These are phyloP conservation scores for Boletus sp. DNA, from an alignment of 1,284 basidiomycete genomes.

Conservation along the genomic window DNA sequence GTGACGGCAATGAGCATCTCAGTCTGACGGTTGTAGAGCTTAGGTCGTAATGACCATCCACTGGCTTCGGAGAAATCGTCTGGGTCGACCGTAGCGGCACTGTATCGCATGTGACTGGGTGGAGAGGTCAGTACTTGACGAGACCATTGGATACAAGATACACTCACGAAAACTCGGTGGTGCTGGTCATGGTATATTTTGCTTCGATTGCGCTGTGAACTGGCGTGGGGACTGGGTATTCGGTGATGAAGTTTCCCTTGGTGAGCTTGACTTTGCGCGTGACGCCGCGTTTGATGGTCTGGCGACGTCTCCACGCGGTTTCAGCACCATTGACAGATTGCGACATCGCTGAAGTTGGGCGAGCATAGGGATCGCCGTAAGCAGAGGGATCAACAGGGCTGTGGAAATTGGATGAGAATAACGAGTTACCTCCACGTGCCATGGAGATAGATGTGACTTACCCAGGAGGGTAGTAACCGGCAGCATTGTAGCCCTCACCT, in stretches of 20 bases:
- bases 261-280: slow-evolving; percentile 94
- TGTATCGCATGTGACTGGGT: slow-evolving; percentile 83
- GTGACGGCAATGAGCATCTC: slow-evolving; percentile 92
- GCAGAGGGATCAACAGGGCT: slow-evolving; percentile 59
- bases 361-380: slow-evolving; percentile 65
- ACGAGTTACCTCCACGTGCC: not conserved
- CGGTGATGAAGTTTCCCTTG: slow-evolving; percentile 85
- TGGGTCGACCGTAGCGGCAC: slow-evolving; percentile 90
- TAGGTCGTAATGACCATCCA: slow-evolving; percentile 81
- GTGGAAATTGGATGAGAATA: not conserved
- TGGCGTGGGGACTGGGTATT: slow-evolving; percentile 88
- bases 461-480: slow-evolving; percentile 69
- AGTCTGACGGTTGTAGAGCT: slow-evolving; percentile 85
- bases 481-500: slow-evolving; percentile 47
- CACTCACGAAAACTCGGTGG: slow-evolving; percentile 82
- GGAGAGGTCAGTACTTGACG: slow-evolving; percentile 8
- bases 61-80: slow-evolving; percentile 85
- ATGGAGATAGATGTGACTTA: slow-evolving; percentile 34
- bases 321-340: slow-evolving; percentile 64
- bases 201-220: slow-evolving; percentile 82
- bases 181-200: slow-evolving; percentile 68
- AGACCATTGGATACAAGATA: slow-evolving; percentile 1
- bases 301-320: slow-evolving; percentile 78
- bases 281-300: slow-evolving; percentile 88
- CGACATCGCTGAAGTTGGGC: slow-evolving; percentile 63